Base-by-base conservation (phyloP, 176 grass and related monocot genomes). In the Leersia perrieri region DNA sequence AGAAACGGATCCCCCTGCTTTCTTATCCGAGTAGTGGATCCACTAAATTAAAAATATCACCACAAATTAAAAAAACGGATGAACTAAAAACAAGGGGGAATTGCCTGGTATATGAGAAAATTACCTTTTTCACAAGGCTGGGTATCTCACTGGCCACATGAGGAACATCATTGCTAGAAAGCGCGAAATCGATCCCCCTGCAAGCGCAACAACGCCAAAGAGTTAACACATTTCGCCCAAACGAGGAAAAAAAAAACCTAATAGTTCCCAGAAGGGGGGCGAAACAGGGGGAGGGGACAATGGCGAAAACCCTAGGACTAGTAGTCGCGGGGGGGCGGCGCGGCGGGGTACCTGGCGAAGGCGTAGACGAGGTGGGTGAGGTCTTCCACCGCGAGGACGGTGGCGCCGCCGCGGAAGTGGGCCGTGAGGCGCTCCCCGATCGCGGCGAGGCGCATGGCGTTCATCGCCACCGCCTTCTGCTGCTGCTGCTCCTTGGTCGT, bases 161-260 rank as follows among this genome's bases (percentile, higher is more conserved):
- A 73, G 96, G 96, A 68, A 95, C 63, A 79, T 95, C 87, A 11
- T 80, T 88, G 65, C 71, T 80, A 39, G 92, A 93, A 66, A 99
- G 90, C 33, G 92, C 86, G 70, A 87, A 99, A 65, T 99, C 96
- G 51, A 99, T 95, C 35, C 92, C 90, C 78, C 96, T 99, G 90
- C 73, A 78, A 74, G 39, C 38, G 82, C 16, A 72, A 51, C 13
- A 70, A 75, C 25, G 14, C 70, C 70, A 40, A 67, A 80, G 13
- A 45, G 70, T 61, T 73, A 40, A 28, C 39, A 9, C 76, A 30
- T 27, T 14, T 23, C 20, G n/a, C 33, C 7, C 28, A 4, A 3
- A 35, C n/a, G 49, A 82, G 47, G 36, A 57, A 89, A 81, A 82
- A 65, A 47, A 57, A 89, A 81, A 82, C 87, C 82, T 89, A 89